Base-by-base conservation (phyloP, 2,329 filamentous ascomycete species). In the Zopfia rhizophila region DNA sequence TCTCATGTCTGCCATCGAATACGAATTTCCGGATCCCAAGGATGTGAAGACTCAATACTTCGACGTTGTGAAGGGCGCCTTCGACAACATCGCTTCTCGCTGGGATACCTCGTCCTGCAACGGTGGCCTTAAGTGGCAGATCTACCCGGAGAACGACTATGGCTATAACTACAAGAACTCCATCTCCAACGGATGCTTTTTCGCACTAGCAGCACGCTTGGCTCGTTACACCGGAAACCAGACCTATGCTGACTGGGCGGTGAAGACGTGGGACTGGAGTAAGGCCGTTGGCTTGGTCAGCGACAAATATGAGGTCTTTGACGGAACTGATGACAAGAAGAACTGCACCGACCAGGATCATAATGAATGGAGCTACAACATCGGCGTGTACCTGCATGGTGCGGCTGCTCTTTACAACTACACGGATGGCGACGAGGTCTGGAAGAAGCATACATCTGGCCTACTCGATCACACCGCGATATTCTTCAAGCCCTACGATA, bases 141-240 rank as follows among this genome's bases (percentile, higher is more conserved):
- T 96, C 56, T 92, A 87, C 68, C 74, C 81, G 1, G 83, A 82
- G 59, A 93, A 95, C 66, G 85, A 85, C 51, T 65, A 67, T 31
- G 91, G 90, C 11, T 86, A 91, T 67, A 80, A 84, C 62, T 94
- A 95, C 81, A 94, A 92, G 73, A 93, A 93, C 74, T 81, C 85
- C 12, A 83, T 92, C 58, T 86, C 86, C 51, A 94, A 94, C 68
- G 90, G 89, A 29, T 86, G 85, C n/a, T 84, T 94, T 66, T 92
- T 95, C 70, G 87, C 92, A 61, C 79, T 96, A 10, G 86, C 87
- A 3, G 89, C 90, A 1, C 86, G 90, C 13, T 78, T 93, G 11
- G 88, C 86, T 18, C 82, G 86, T 33, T 85, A 83, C 48, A 89
- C 86, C 0, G 84, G 83, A 12, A 86, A 89, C 60, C 68, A 80